These are phyloP conservation scores for Anisogramma anomala DNA, from an alignment of 2,329 filamentous ascomycete genomes.

Conservation along the genomic window DNA sequence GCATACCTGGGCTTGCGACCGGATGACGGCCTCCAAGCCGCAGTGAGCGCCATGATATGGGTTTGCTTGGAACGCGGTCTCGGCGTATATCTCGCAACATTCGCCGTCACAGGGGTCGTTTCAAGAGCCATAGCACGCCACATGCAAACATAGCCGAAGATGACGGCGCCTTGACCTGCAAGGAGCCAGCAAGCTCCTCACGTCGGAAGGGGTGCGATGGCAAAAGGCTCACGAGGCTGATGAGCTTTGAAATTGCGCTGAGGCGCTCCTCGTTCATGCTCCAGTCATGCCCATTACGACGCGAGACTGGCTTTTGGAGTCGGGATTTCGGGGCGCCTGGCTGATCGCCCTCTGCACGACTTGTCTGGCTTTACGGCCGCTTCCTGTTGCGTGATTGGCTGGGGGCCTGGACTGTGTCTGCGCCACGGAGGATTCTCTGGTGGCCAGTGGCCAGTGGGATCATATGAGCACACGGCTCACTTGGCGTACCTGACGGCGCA, in stretches of 20 bases:
- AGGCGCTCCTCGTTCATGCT: neutral
- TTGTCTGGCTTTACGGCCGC: slow-evolving; percentile 2
- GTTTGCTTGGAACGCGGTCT: too few species aligned
- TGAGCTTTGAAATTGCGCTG: neutral
- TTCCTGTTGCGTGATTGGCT: neutral
- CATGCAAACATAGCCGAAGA: too few species aligned
- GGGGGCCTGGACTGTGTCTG: neutral
- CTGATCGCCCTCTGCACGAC: neutral
- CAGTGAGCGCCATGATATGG: too few species aligned
- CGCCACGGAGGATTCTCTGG: neutral
- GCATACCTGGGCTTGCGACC: too few species aligned
- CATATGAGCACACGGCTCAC: neutral
- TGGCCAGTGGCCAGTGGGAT: neutral
- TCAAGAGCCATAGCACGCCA: too few species aligned
- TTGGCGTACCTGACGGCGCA: slow-evolving; percentile 5
- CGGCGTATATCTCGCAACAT: too few species aligned
- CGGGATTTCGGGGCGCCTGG: neutral
- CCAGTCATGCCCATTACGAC: neutral
- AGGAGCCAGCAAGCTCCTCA: too few species aligned
- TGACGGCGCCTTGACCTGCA: too few species aligned
- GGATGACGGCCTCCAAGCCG: too few species aligned
- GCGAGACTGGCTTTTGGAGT: neutral
- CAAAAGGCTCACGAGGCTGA: too few species aligned
- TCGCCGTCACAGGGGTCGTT: too few species aligned
- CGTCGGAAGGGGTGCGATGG: too few species aligned